Conservation (phyloP, 495 filamentous ascomycete species). For the Astrothelium macrocarpum region DNA sequence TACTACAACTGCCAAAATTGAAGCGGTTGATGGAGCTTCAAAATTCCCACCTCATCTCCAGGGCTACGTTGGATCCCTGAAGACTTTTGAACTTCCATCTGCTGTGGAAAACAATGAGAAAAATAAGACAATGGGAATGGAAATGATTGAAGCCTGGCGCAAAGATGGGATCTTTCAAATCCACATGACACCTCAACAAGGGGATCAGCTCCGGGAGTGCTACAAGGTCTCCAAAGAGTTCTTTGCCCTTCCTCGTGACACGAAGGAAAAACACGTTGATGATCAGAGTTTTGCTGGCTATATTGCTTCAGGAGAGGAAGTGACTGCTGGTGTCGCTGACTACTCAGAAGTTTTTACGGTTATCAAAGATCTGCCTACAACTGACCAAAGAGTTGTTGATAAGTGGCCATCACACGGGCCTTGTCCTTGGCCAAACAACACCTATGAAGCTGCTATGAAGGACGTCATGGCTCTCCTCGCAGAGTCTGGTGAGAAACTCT, state of each 20-base stretch:
- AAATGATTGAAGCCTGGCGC: slow-evolving; percentile 34
- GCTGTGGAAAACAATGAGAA: slow-evolving; percentile 22
- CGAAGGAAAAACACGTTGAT: slow-evolving; percentile 38
- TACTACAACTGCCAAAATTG: neutral
- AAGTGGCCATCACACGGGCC: slow-evolving; percentile 40
- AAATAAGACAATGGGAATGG: slow-evolving; percentile 28
- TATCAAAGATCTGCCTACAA: slow-evolving; percentile 34
- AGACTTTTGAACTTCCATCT: slow-evolving; percentile 32
- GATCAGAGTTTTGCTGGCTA: slow-evolving; percentile 38
- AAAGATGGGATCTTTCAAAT: slow-evolving; percentile 39
- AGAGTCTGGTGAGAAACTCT: slow-evolving; percentile 32
- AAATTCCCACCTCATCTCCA: slow-evolving; percentile 29
- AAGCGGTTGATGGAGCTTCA: neutral
- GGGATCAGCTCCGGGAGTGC: slow-evolving; percentile 23
- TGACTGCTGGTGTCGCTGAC: slow-evolving; percentile 39
- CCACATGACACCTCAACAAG: slow-evolving; percentile 25
- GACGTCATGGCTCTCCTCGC: slow-evolving; percentile 28
- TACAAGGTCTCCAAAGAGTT: slow-evolving; percentile 30
- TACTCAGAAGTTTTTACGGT: slow-evolving; percentile 43
- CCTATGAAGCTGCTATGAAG: slow-evolving; percentile 30
- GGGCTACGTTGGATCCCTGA: slow-evolving; percentile 27
- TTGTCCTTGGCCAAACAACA: slow-evolving; percentile 36
- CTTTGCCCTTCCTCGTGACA: slow-evolving; percentile 27
- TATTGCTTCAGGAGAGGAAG: slow-evolving; percentile 41
- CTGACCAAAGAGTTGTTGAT: slow-evolving; percentile 30